Conservation (phyloP, 108 stramenopile species). For the Skeletonema costatum region DNA sequence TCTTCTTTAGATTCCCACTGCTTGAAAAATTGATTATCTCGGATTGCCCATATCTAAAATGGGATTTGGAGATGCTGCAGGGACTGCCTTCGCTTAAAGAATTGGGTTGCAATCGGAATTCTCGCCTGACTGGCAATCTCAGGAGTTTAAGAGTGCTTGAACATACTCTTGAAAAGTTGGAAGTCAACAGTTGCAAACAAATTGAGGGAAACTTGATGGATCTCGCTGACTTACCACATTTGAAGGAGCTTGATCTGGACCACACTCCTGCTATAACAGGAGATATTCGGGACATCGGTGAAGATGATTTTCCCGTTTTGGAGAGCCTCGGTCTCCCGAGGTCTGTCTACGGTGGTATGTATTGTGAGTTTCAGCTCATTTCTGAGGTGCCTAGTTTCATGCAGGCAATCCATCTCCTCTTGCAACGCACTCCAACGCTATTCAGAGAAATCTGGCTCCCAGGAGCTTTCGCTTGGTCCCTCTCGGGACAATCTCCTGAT, state of each 20-base stretch:
- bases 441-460: too few species aligned
- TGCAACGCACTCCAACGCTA: too few species aligned
- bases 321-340: neutral
- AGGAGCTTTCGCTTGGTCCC: too few species aligned
- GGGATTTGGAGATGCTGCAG: neutral
- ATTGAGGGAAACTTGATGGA: conserved; percentile 6
- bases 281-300: conserved; percentile 10
- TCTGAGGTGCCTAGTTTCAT: too few species aligned
- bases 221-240: conserved; percentile 9
- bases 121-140: neutral
- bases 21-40: neutral
- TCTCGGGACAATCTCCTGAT: too few species aligned
- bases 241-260: neutral
- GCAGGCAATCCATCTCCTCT: too few species aligned
- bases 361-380: too few species aligned
- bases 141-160: neutral
- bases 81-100: neutral
- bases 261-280: neutral
- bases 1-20: neutral
- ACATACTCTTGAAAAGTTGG: neutral
- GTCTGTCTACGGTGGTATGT: too few species aligned
- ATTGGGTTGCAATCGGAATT: neutral
- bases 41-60: neutral
- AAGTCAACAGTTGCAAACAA: neutral
- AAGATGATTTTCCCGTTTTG: conserved; percentile 5